Evolutionary conservation across 1,284 basidiomycete genomes (phyloP), one percentile per base, ranked within the genome.

Genomic region (Heterobasidion occidentale): DNA sequence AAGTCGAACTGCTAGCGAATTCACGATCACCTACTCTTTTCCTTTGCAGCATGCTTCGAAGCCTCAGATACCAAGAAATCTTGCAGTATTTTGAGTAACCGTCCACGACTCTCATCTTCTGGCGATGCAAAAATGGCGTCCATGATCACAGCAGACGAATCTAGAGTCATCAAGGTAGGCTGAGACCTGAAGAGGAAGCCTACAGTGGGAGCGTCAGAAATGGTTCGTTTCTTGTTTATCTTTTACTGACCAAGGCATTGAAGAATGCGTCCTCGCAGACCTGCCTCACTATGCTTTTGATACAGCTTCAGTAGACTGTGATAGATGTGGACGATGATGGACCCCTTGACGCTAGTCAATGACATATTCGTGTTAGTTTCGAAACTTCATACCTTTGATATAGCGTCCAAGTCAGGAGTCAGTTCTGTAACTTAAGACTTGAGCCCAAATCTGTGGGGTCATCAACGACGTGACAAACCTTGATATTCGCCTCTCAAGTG

Each of bases 151-250:
- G 88, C 82, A 0, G 94, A 91, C 11, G 79, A 74, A 7, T 87
- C 83, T 56, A 86, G 72, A 0, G 90, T 90, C 84, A 98, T 94
- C 58, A 98, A 73, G 0, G 86, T 86, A 1, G 96, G 95, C 62
- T 94, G 88, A 7, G 93, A 86, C n/a, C 92, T 86, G 74, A 94
- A 98, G 4, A 99, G 71, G 67, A 91, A 96, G 8, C 91, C 91
- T 89, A 56, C 14, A 35, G 42, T 20, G 15, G 48, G 51, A 44
- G 63, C 27, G 36, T 44, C 36, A 55, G 59, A 46, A 9, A 8
- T 59, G 20, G 42, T 42, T n/a, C 3, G 34, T 11, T 36, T 34
- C 38, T 42, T n/a, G 7, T 11, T 42, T 42, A 42, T 42, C 38
- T 9, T 11, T 7, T n/a, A 60, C 76, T 46, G 59, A 88, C 91